phyloP scores from a whole-genome alignment of 495 filamentous ascomycete genomes.

The Penicillium arizonense region DNA sequence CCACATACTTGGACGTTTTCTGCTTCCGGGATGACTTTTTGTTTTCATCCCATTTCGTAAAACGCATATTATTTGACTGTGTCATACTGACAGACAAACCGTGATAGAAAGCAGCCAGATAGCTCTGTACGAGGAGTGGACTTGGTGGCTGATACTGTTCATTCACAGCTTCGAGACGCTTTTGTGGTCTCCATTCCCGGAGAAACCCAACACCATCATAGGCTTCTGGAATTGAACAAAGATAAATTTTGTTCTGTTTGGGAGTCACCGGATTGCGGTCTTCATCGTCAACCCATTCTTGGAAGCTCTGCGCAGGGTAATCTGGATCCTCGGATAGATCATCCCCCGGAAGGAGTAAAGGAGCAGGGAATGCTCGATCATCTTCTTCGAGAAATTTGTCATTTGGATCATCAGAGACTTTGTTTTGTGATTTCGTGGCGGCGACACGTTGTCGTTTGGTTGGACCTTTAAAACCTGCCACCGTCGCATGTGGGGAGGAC shows the following conservation, averaged over 20 bases:
- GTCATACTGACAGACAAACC: slow-evolving; percentile 50
- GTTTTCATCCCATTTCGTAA: slow-evolving; percentile 44
- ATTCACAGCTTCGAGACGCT: neutral
- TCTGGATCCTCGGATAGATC: slow-evolving; percentile 54
- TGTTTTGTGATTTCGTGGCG: slow-evolving; percentile 6
- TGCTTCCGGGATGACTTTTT: slow-evolving; percentile 12
- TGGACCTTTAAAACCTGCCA: slow-evolving; percentile 10
- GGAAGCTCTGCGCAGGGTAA: slow-evolving; percentile 56
- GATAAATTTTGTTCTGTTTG: slow-evolving; percentile 51
- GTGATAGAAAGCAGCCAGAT: slow-evolving; percentile 62
- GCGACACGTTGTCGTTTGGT: slow-evolving; percentile 7
- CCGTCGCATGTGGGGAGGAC: slow-evolving; percentile 6
- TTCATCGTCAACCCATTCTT: slow-evolving; percentile 49
- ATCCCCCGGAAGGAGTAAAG: slow-evolving; percentile 60
- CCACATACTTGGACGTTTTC: slow-evolving; percentile 28
- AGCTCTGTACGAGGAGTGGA: slow-evolving; percentile 42
- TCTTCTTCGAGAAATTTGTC: neutral
- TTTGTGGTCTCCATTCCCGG: slow-evolving; percentile 5
- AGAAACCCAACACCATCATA: slow-evolving; percentile 31
- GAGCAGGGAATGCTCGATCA: slow-evolving; percentile 49
- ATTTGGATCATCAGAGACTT: neutral
- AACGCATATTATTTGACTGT: slow-evolving; percentile 31
- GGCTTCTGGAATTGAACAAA: slow-evolving; percentile 45
- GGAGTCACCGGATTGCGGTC: slow-evolving; percentile 53
- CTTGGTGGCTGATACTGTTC: slow-evolving; percentile 8